Evolutionary conservation across 2,329 filamentous ascomycete genomes (phyloP), one percentile per base, ranked within the genome.

Genomic region (Colletotrichum nymphaeae): DNA sequence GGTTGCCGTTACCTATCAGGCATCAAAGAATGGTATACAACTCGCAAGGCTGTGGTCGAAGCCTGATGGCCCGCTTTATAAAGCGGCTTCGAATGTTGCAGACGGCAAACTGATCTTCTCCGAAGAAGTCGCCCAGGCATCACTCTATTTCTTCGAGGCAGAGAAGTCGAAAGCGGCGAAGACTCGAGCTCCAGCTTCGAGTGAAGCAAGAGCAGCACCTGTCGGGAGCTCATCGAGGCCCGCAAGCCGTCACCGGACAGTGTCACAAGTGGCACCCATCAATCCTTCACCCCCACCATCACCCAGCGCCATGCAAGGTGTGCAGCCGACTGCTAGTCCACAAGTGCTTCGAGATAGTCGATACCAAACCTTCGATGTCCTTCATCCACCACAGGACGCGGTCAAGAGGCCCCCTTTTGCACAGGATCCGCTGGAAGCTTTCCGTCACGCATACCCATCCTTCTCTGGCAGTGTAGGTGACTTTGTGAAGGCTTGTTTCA

Each of bases 401-500:
- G 16, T 26, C 11, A 28, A 53, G 46, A 64, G 32, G 24, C 19
- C 52, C 14, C 4, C 9, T 16, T 75, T 76, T 26, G 53, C 62
- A 28, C 22, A n/a, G 14, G 73, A 78, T 16, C 83, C 83, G 0
- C 87, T 82, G 67, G 78, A 81, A 4, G 76, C 78, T 2, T 90
- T 87, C 74, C 78, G 73, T 4, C 56, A 72, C 0, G 78, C 79
- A 0, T 90, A 90, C 74, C 85, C 86, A 5, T 79, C 80, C 24
- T 86, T 85, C 64, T 69, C 69, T 1, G 87, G 84, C 1, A 84
- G 76, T 30, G 76, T 83, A 4, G 76, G 75, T 4, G 77, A 83
- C 11, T 90, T 90, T 66, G 76, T 88, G 28, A 81, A 80, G 26
- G 86, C 85, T 0, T 85, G 87, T 63, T 77, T 86, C 0, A 86